These are phyloP conservation scores for Vanderwaltozyma tropicalis DNA, from an alignment of 805 yeast species.

Conservation along the genomic window DNA sequence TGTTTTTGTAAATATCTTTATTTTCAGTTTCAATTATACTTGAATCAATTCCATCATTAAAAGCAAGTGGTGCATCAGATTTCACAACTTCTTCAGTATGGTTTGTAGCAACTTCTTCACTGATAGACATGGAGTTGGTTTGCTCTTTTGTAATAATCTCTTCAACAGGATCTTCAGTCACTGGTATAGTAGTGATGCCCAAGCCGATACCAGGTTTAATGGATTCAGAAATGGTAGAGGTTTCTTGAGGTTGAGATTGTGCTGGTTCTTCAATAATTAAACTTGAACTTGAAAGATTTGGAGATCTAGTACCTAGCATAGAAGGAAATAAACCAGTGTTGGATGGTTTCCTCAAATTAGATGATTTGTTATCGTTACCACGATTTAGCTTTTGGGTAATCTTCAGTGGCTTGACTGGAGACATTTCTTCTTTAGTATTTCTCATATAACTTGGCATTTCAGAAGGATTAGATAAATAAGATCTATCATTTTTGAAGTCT, in stretches of 20 bases:
- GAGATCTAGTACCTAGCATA: conserved; percentile 9
- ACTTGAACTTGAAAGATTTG: not conserved
- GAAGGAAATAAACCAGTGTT: conserved; percentile 18
- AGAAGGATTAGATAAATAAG: not conserved
- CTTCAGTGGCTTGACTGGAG: conserved; percentile 58
- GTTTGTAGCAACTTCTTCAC: not conserved
- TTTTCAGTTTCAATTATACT: not conserved
- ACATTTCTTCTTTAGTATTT: conserved; percentile 12
- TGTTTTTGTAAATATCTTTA: no score
- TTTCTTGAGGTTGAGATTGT: not conserved
- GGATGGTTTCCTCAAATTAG: conserved; percentile 18
- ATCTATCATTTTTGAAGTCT: not conserved
- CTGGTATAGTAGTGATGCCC: not conserved
- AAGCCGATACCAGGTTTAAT: not conserved
- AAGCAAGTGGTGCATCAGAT: no score
- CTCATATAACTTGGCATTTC: not conserved
- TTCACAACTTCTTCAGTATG: no score
- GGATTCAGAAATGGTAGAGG: not conserved
- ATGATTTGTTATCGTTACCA: not conserved
- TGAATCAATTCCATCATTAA: conserved; percentile 1
- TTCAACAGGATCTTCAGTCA: not conserved
- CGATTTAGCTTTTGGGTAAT: conserved; percentile 44
- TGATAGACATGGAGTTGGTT: not conserved
- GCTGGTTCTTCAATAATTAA: not conserved
- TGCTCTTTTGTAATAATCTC: not conserved